A percentile compares a stretch with the other conserved stretches of the same genome.
phyloP scores from a whole-genome alignment of 139 green algal species.

The Astrephomene gubernaculifera region DNA sequence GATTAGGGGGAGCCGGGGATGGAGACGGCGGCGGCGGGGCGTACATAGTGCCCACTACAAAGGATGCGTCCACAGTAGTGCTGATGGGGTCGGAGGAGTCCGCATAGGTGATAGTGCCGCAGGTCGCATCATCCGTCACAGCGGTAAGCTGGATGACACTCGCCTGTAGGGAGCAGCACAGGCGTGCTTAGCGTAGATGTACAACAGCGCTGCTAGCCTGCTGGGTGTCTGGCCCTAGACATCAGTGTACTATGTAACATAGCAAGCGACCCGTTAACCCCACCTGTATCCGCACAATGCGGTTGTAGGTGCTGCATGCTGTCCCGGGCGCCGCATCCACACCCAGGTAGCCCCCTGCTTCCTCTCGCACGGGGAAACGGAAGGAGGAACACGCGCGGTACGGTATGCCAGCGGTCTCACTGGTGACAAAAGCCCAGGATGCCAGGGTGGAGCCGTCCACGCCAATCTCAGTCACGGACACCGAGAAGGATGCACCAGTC shows the following conservation, averaged over 20 bases:
- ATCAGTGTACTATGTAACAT: too few species aligned
- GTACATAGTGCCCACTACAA: neutral
- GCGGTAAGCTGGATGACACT: neutral
- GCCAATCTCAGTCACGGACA: too few species aligned
- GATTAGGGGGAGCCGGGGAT: too few species aligned
- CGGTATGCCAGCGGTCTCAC: neutral
- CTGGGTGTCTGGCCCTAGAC: too few species aligned
- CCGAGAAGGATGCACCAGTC: too few species aligned
- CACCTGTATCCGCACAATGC: too few species aligned
- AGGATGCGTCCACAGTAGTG: neutral
- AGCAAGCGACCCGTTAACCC: too few species aligned
- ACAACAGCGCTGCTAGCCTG: too few species aligned
- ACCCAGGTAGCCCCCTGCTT: neutral
- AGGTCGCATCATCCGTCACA: neutral
- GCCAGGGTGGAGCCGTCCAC: too few species aligned
- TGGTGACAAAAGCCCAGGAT: too few species aligned
- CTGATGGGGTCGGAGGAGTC: too few species aligned
- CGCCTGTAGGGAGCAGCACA: neutral
- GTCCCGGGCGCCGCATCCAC: neutral
- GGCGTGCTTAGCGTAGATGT: too few species aligned
- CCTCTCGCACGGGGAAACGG: neutral
- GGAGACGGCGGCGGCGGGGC: neutral
- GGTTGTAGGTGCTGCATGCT: conserved; percentile 13
- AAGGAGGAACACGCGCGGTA: neutral
- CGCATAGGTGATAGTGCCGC: neutral